phyloP scores from a whole-genome alignment of 225 moss, liverwort and hornwort genomes.

The Pseudisothecium myosuroides region DNA sequence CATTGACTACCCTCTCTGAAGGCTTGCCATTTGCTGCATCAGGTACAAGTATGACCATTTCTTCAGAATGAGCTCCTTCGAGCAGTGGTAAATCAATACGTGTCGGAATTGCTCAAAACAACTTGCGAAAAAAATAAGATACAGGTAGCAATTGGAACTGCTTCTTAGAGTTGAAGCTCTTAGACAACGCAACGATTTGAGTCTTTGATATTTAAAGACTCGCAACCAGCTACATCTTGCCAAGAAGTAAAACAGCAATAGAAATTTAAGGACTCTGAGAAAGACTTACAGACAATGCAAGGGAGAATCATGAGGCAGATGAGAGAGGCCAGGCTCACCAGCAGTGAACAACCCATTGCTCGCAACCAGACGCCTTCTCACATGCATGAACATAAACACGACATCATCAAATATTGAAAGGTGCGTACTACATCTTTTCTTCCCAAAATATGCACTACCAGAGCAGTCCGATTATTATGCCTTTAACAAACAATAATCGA shows the following conservation, averaged over 20 bases:
- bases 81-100: background rate
- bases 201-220: no score
- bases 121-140: background rate
- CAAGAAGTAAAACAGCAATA: background rate
- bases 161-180: background rate
- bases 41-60: conserved; percentile 3
- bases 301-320: conserved; percentile 89
- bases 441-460: background rate
- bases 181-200: no score
- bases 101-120: background rate
- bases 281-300: conserved; percentile 78
- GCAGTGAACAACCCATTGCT: conserved; percentile 88
- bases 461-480: background rate
- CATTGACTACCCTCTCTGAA: conserved; percentile 63
- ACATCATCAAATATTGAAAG: conserved; percentile 10
- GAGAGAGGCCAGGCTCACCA: conserved; percentile 98
- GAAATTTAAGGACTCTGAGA: conserved; percentile 23
- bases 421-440: background rate
- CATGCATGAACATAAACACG: conserved; percentile 9
- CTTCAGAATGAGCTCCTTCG: background rate
- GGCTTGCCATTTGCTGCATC: conserved; percentile 73
- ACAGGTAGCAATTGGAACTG: background rate
- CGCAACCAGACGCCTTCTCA: conserved; percentile 66
- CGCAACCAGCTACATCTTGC: background rate
- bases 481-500: background rate